phyloP scores from a whole-genome alignment of 2,329 filamentous ascomycete genomes.

The Thermomyces lanuginosus region DNA sequence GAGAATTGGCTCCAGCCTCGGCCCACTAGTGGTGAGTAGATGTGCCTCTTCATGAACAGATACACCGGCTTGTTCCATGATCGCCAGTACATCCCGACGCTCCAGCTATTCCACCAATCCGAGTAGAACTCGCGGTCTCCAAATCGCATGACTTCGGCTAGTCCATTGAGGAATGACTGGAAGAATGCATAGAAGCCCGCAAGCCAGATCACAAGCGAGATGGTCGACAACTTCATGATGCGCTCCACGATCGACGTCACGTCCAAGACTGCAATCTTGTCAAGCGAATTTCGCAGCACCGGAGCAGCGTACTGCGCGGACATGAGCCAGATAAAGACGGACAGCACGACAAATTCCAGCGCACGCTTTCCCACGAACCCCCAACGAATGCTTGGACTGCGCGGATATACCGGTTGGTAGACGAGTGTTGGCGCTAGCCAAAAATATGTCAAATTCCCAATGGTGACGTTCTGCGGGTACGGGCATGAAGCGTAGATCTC shows the following conservation, averaged over 20 bases:
- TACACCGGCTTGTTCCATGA: conserved; percentile 98
- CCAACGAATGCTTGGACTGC: conserved; percentile 69
- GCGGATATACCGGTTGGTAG: conserved; percentile 92
- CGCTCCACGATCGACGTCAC: conserved; percentile 70
- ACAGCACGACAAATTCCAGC: conserved; percentile 58
- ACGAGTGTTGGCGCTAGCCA: conserved; percentile 96
- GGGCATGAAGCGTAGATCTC: conserved; percentile 68
- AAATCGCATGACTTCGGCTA: conserved; percentile 80
- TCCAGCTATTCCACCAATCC: conserved; percentile 94
- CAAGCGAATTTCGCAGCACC: conserved; percentile 72
- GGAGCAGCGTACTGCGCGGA: conserved; percentile 90
- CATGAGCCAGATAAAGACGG: conserved; percentile 86
- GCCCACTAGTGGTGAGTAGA: conserved; percentile 75
- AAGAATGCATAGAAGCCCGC: conserved; percentile 95
- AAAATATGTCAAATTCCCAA: conserved; percentile 80
- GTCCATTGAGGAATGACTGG: conserved; percentile 76
- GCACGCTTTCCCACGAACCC: conserved; percentile 70
- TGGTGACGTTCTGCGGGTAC: conserved; percentile 80
- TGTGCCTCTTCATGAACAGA: conserved; percentile 86
- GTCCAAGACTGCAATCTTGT: conserved; percentile 69
- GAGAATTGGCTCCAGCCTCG: conserved; percentile 56
- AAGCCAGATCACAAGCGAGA: conserved; percentile 91
- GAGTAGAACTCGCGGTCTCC: conserved; percentile 90
- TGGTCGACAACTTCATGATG: conserved; percentile 86
- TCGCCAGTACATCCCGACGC: conserved; percentile 78